Base-by-base conservation (phyloP, 805 yeast genomes). In the Soucietia sequanensis region DNA sequence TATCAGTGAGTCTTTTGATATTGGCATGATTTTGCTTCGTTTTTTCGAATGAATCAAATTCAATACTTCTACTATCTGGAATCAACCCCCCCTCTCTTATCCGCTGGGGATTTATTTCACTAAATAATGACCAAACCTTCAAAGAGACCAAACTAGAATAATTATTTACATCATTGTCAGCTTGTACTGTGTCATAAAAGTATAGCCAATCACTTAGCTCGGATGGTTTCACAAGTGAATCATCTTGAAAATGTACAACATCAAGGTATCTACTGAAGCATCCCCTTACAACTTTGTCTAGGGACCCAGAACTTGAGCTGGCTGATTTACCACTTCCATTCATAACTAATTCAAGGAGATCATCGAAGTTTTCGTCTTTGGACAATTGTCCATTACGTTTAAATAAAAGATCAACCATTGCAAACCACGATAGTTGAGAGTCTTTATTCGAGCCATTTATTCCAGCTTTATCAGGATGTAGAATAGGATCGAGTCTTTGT, bases 201-300 rank as follows among this genome's bases (percentile, higher is more conserved):
- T 60, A 73, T 19, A 85, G 52, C 95, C 95, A 90, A 42, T 86
- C 93, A 27, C 84, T 74, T 6, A 88, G 62, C 17, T 57, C 62
- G 10, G 75, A 57, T 0, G 95, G 84, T 44, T 81, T 81, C 6
- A 45, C 44, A 18, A 86, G 58, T 30, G 78, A 66, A 35, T 76
- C 81, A 44, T 86, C 95, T 27, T 81, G 69, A 23, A 46, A 68
- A 50, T 79, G 80, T 20, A 76, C 79, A 39, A 78, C 70, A 18
- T 72, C 73, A 12, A 80, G 76, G 53, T 80, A 86, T 23, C 68
- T 56, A 32, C 81, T 74, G 58, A 87, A 89, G 51, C 90, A 83
- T 1, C 93, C 89, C 38, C 70, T 69, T 5, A 82, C 55, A 4
- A 90, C 76, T 47, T 76, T 82, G 35, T 85, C 95, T 35, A 70